These are phyloP conservation scores for Colletotrichum magnum DNA, from an alignment of 2,329 filamentous ascomycete species.

Conservation along the genomic window DNA sequence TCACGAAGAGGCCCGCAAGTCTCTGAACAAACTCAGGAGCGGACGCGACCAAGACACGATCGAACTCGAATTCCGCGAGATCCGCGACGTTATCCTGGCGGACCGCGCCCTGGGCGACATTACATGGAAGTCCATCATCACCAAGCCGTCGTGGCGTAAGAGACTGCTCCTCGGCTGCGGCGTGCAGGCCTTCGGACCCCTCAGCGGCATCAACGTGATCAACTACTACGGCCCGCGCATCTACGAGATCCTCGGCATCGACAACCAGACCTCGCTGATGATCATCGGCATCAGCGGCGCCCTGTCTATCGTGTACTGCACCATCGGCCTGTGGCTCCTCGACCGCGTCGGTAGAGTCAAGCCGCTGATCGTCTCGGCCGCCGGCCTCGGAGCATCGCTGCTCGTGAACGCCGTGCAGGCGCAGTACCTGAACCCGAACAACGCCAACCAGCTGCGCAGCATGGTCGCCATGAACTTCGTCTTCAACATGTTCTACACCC, in stretches of 20 bases:
- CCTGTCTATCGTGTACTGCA: conserved; percentile 63
- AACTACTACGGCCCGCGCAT: conserved; percentile 54
- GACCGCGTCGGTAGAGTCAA: conserved; percentile 64
- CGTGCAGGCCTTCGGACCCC: conserved; percentile 63
- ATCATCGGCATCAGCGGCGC: conserved; percentile 66
- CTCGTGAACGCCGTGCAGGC: conserved; percentile 48
- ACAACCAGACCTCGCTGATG: conserved; percentile 60
- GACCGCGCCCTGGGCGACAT: conserved; percentile 52
- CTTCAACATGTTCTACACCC: conserved; percentile 49
- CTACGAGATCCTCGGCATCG: conserved; percentile 59
- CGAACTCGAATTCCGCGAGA: conserved; percentile 57
- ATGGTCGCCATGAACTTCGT: conserved; percentile 53
- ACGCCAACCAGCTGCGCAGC: conserved; percentile 46
- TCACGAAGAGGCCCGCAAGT: conserved; percentile 49
- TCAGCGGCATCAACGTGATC: conserved; percentile 54
- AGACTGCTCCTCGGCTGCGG: conserved; percentile 62
- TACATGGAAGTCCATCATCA: conserved; percentile 57
- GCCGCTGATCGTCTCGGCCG: conserved; percentile 59
- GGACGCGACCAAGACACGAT: conserved; percentile 50
- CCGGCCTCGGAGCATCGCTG: conserved; percentile 45
- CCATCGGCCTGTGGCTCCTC: conserved; percentile 58
- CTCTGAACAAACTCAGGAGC: conserved; percentile 51
- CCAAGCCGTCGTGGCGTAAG: conserved; percentile 58
- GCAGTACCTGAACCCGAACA: conserved; percentile 45
- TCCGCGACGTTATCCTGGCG: conserved; percentile 54